Conservation (phyloP, 2,329 filamentous ascomycete species). For the Fusarium nurragi region DNA sequence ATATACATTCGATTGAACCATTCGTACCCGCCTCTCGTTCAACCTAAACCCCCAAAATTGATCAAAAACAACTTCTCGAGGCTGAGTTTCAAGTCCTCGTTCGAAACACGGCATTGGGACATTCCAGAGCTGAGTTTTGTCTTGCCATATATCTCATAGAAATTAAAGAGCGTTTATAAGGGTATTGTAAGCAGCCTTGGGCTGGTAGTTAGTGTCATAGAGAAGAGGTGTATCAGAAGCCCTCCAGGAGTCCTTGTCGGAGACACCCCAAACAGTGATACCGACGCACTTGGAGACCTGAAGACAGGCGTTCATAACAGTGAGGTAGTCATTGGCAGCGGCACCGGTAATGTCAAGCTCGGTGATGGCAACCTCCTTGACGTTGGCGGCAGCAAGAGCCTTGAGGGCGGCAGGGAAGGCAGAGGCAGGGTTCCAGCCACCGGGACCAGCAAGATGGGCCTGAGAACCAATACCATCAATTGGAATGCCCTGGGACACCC, state of each 20-base stretch:
- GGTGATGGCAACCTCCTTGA: slow-evolving; percentile 71
- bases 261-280: slow-evolving; percentile 70
- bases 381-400: slow-evolving; percentile 59
- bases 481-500: slow-evolving; percentile 65
- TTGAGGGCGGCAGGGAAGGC: slow-evolving; percentile 59
- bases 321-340: slow-evolving; percentile 65
- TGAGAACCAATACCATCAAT: slow-evolving; percentile 66
- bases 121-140: neutral
- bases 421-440: slow-evolving; percentile 61
- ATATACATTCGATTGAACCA: neutral
- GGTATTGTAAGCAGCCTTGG: slow-evolving; percentile 63
- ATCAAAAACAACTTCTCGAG: neutral
- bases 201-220: slow-evolving; percentile 61
- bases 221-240: slow-evolving; percentile 59
- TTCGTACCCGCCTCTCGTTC: neutral
- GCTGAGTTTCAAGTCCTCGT: neutral
- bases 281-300: slow-evolving; percentile 68
- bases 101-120: neutral
- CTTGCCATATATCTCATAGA: neutral
- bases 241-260: slow-evolving; percentile 50
- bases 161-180: slow-evolving; percentile 14
- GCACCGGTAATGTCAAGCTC: slow-evolving; percentile 73
- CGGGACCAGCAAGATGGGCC: slow-evolving; percentile 56
- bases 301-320: slow-evolving; percentile 67
- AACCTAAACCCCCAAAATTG: neutral